Percentiles rank a stretch among this genome's conserved stretches.
Evolutionary conservation across 495 filamentous ascomycete genomes (phyloP).

Genomic region (Viridothelium virens): DNA sequence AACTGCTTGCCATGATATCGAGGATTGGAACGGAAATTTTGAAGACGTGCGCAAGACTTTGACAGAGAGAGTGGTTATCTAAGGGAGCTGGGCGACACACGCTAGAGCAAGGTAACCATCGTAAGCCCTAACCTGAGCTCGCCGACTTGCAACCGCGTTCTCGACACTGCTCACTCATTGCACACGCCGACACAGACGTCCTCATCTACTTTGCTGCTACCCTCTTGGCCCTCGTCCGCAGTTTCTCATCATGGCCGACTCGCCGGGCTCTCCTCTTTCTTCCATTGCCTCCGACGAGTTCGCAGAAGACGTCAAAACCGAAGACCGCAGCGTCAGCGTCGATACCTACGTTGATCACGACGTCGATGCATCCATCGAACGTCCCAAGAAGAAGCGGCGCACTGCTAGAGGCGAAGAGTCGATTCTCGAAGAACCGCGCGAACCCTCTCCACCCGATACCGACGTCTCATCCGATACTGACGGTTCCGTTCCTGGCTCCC

Average conservation of each 20-base stretch:
- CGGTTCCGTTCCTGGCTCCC: conserved; percentile 70
- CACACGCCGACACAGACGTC: too few relatives aligned
- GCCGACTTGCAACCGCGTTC: too few relatives aligned
- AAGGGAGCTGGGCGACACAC: not conserved
- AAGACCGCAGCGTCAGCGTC: conserved; percentile 23
- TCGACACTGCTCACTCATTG: too few relatives aligned
- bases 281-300: conserved; percentile 29
- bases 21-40: not conserved
- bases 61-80: not conserved
- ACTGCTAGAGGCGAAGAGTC: conserved; percentile 3
- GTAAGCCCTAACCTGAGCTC: too few relatives aligned
- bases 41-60: not conserved
- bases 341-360: conserved; percentile 19
- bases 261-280: conserved; percentile 31
- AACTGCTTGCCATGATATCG: too few relatives aligned
- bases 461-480: conserved; percentile 78
- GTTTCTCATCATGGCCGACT: conserved; percentile 25
- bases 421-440: conserved; percentile 1
- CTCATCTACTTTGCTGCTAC: not conserved
- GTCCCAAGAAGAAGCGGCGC: conserved; percentile 2
- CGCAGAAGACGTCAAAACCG: conserved; percentile 27
- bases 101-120: too few relatives aligned
- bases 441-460: conserved; percentile 20
- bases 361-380: conserved; percentile 1
- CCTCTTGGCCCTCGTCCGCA: not conserved